Evolutionary conservation across 495 filamentous ascomycete species (phyloP).

Genomic region (Neurospora hispaniola): DNA sequence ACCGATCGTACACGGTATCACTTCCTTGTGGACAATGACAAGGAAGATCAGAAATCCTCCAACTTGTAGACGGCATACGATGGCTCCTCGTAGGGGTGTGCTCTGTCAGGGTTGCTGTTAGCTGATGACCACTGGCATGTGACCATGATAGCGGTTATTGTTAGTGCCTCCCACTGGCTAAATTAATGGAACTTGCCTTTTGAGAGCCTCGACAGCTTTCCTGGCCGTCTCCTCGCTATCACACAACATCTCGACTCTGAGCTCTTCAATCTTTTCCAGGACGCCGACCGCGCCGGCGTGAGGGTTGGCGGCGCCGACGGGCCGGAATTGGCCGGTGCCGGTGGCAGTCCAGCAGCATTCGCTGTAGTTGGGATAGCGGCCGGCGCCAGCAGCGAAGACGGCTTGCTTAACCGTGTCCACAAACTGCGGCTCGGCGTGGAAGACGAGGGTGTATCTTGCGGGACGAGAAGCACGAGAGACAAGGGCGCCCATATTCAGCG

Average conservation of each 20-base stretch:
- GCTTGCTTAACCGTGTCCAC: slow-evolving; percentile 45
- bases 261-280: slow-evolving; percentile 41
- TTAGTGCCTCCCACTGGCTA: no score
- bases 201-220: slow-evolving; percentile 47
- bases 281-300: slow-evolving; percentile 42
- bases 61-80: slow-evolving; percentile 65
- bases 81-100: slow-evolving; percentile 72
- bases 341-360: slow-evolving; percentile 46
- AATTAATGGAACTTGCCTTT: slow-evolving; percentile 35
- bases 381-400: slow-evolving; percentile 55
- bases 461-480: background rate
- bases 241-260: slow-evolving; percentile 44
- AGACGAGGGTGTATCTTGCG: slow-evolving; percentile 37
- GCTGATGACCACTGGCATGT: background rate
- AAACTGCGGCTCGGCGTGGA: slow-evolving; percentile 41
- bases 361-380: slow-evolving; percentile 52
- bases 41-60: slow-evolving; percentile 48
- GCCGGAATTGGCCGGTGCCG: slow-evolving; percentile 48
- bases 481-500: background rate
- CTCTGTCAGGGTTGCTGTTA: slow-evolving; percentile 24
- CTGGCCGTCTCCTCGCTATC: slow-evolving; percentile 30
- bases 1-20: background rate
- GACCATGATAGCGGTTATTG: background rate
- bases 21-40: background rate
- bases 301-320: slow-evolving; percentile 43